A percentile compares a stretch with the other conserved stretches of the same genome.
Conservation (phyloP, 2,329 filamentous ascomycete species). For the Pseudogymnoascus sp. region DNA sequence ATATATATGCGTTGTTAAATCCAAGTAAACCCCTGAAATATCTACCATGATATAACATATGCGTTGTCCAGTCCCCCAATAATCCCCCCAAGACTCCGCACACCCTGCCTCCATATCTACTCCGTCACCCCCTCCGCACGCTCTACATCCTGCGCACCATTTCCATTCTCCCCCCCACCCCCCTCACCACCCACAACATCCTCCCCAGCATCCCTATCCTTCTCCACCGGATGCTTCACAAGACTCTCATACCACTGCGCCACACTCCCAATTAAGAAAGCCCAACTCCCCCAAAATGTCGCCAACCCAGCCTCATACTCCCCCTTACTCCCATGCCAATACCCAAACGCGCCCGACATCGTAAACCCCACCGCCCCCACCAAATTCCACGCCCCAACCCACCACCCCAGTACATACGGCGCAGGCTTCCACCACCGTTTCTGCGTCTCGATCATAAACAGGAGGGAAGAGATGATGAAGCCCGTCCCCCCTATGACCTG, state of each 20-base stretch:
- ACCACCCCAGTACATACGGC: conserved; percentile 51
- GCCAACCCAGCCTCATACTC: conserved; percentile 42
- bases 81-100: neutral
- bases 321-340: conserved; percentile 34
- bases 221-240: conserved; percentile 39
- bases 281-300: conserved; percentile 43
- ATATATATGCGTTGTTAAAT: neutral
- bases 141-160: neutral
- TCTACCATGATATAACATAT: neutral
- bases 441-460: conserved; percentile 63
- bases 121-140: neutral
- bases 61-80: neutral
- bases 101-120: neutral
- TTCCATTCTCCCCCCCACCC: neutral
- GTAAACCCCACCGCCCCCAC: conserved; percentile 57
- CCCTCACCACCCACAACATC: conserved; percentile 10
- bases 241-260: conserved; percentile 43
- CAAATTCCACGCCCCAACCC: conserved; percentile 59
- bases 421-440: conserved; percentile 54
- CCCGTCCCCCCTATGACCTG: conserved; percentile 55
- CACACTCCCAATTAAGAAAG: conserved; percentile 39
- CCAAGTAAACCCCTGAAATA: neutral
- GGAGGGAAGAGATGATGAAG: conserved; percentile 48
- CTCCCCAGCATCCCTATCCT: conserved; percentile 16
- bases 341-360: conserved; percentile 49